Evolutionary conservation across 1,284 basidiomycete species (phyloP).

Genomic region (Marasmius fiardii): DNA sequence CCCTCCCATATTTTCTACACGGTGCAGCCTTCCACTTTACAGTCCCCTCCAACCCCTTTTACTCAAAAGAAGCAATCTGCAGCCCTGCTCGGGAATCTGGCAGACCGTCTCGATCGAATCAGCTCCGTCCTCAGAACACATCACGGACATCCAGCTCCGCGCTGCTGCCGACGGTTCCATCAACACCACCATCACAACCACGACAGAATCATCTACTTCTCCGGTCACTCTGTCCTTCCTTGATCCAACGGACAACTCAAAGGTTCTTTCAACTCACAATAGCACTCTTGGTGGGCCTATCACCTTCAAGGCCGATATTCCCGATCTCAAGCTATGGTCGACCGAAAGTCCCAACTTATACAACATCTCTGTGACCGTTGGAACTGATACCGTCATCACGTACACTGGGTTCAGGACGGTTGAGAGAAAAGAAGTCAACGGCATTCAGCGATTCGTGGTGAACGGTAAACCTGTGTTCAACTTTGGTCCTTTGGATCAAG

Average conservation of each 20-base stretch:
- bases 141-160: conserved; percentile 12
- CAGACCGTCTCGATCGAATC: conserved; percentile 17
- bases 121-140: conserved; percentile 11
- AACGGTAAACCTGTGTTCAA: conserved; percentile 15
- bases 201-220: conserved; percentile 4
- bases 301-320: conserved; percentile 9
- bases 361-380: conserved; percentile 13
- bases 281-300: conserved; percentile 11
- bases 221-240: conserved; percentile 9
- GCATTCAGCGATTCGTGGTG: conserved; percentile 13
- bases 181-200: conserved; percentile 13
- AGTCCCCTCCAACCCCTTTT: conserved; percentile 2
- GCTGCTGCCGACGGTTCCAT: conserved; percentile 11
- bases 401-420: conserved; percentile 16
- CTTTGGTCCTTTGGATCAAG: conserved; percentile 17
- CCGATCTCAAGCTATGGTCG: conserved; percentile 10
- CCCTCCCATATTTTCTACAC: conserved; percentile 17
- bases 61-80: neutral
- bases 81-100: conserved; percentile 17
- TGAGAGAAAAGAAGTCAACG: conserved; percentile 12
- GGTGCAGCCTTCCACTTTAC: too few species aligned
- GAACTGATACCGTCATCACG: conserved; percentile 8
- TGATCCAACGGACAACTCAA: conserved; percentile 9
- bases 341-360: conserved; percentile 14
- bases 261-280: conserved; percentile 8